Evolutionary conservation across 805 yeast species (phyloP).

Genomic region (Vanderwaltozyma verrucispora): DNA sequence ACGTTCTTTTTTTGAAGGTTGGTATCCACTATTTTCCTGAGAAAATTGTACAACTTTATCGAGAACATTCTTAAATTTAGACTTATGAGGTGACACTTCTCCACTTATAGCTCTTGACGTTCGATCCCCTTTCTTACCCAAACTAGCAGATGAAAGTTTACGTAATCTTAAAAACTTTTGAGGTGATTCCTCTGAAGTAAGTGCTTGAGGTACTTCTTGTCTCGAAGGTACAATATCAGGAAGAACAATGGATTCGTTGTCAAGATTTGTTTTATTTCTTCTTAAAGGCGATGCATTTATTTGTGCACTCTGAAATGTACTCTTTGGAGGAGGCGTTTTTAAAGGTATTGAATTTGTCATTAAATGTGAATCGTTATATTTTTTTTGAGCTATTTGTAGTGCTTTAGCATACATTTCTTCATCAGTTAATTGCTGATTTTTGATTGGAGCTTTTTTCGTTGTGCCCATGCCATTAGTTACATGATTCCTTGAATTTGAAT

Average conservation of each 20-base stretch:
- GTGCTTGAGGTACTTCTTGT: background rate
- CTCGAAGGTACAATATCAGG: background rate
- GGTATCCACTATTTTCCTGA: slow-evolving; percentile 27
- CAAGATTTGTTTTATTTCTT: background rate
- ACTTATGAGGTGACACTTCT: slow-evolving; percentile 2
- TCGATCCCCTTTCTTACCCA: background rate
- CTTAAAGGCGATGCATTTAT: background rate
- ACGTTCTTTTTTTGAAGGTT: slow-evolving; percentile 15
- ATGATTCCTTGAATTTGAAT: no score
- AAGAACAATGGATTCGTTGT: background rate
- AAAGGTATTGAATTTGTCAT: background rate
- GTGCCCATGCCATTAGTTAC: no score
- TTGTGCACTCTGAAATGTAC: background rate
- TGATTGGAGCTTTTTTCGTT: background rate
- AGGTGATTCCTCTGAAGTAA: background rate
- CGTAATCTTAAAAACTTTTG: background rate
- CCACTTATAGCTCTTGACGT: background rate
- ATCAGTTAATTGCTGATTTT: slow-evolving; percentile 21
- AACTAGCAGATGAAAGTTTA: slow-evolving; percentile 2
- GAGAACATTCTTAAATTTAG: slow-evolving; percentile 20
- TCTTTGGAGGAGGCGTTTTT: background rate
- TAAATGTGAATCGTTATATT: slow-evolving; percentile 12
- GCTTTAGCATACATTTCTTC: slow-evolving; percentile 51
- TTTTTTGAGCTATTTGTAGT: slow-evolving; percentile 44
- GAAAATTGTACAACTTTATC: slow-evolving; percentile 26